phyloP scores from a whole-genome alignment of 2,329 filamentous ascomycete species.

The Cladorrhinum sp. region DNA sequence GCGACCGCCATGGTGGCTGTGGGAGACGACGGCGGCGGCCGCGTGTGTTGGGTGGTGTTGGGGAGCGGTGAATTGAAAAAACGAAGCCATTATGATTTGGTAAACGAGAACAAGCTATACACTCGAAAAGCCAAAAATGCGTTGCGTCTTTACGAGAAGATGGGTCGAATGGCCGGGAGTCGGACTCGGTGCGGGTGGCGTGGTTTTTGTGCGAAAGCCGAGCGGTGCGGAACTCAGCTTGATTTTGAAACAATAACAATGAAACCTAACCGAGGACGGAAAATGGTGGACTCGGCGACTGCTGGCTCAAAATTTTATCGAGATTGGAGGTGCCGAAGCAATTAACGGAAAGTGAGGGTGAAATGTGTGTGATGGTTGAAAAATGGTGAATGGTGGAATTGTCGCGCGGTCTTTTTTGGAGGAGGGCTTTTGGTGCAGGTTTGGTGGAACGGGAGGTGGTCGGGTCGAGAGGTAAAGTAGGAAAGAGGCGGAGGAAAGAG shows the following conservation, averaged over 20 bases:
- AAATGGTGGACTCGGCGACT: constrained; percentile 1
- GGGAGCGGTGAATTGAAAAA: constrained; percentile 61
- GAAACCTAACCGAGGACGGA: constrained; percentile 17
- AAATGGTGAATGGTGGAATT: constrained; percentile 15
- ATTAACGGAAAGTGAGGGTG: neutral
- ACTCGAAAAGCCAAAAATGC: constrained; percentile 10
- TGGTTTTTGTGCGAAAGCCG: constrained; percentile 17
- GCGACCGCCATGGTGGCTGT: constrained; percentile 80
- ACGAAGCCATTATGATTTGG: constrained; percentile 54
- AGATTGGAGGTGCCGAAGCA: neutral
- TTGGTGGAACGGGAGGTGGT: constrained; percentile 26
- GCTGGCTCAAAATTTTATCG: neutral
- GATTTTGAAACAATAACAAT: constrained; percentile 24
- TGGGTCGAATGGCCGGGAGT: constrained; percentile 9
- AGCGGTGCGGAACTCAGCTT: constrained; percentile 15
- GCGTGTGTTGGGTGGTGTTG: constrained; percentile 56
- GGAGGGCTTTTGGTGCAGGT: constrained; percentile 5
- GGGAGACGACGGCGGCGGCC: constrained; percentile 54
- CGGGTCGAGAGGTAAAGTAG: constrained; percentile 28
- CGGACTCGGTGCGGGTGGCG: constrained; percentile 7
- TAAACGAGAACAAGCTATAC: constrained; percentile 13
- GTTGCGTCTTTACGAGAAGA: constrained; percentile 9
- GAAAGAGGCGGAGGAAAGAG: constrained; percentile 28
- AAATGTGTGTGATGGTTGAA: neutral
- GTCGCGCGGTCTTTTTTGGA: constrained; percentile 11